phyloP scores from a whole-genome alignment of 2,329 filamentous ascomycete genomes.

The Drechslerella stenobrocha region DNA sequence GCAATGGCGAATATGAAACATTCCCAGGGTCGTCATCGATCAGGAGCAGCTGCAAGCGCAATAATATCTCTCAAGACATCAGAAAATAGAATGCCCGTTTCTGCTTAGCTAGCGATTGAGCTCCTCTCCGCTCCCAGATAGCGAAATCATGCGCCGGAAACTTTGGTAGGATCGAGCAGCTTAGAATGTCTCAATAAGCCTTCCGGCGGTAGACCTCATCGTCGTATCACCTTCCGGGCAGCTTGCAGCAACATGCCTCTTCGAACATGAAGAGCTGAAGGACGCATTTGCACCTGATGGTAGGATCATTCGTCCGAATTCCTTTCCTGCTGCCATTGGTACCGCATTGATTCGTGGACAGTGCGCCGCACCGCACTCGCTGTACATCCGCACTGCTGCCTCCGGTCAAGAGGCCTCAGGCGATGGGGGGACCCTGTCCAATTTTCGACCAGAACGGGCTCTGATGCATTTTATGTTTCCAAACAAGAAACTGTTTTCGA shows the following conservation, averaged over 20 bases:
- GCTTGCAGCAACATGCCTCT: conserved; percentile 16
- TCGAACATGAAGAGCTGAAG: conserved; percentile 20
- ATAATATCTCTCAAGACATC: conserved; percentile 44
- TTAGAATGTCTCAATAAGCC: conserved; percentile 36
- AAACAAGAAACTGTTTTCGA: conserved; percentile 27
- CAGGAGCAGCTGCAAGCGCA: conserved; percentile 1
- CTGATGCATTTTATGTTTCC: conserved; percentile 43
- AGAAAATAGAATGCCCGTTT: conserved; percentile 38
- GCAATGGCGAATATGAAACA: conserved; percentile 48
- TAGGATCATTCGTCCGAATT: conserved; percentile 20
- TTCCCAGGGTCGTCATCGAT: conserved; percentile 41
- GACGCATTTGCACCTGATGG: conserved; percentile 36
- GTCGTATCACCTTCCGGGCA: conserved; percentile 31
- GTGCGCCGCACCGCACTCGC: neutral
- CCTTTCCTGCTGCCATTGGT: neutral
- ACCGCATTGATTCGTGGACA: neutral
- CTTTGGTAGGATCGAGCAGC: conserved; percentile 39
- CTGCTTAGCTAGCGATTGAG: conserved; percentile 22
- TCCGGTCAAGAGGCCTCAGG: conserved; percentile 22
- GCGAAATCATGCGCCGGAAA: conserved; percentile 48
- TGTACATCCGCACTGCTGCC: neutral
- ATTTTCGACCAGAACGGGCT: conserved; percentile 31
- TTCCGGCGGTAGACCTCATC: conserved; percentile 7
- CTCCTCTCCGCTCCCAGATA: conserved; percentile 44
- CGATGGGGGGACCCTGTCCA: conserved; percentile 41